Percentiles rank a stretch among this genome's conserved stretches.
Conservation (phyloP, 768 basidiomycete genomes). For the Russula earlei region DNA sequence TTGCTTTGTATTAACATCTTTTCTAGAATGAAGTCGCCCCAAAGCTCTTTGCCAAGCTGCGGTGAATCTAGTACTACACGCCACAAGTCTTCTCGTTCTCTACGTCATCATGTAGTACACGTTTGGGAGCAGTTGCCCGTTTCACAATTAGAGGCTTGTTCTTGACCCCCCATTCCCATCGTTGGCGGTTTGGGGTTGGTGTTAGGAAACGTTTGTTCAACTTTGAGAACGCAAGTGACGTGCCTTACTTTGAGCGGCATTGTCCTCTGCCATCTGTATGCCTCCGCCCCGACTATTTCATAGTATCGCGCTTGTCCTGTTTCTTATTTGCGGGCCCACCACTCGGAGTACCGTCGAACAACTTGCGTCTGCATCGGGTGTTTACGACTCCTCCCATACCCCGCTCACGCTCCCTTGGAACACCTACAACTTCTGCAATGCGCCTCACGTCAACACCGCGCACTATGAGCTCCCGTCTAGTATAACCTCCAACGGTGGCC, state of each 20-base stretch:
- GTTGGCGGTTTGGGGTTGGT: too few relatives aligned
- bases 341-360: background rate
- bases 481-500: constrained; percentile 21
- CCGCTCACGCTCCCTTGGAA: constrained; percentile 36
- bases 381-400: constrained; percentile 38
- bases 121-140: too few relatives aligned
- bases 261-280: background rate
- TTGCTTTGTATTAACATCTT: background rate
- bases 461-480: constrained; percentile 30
- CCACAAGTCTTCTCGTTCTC: too few relatives aligned
- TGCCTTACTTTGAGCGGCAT: too few relatives aligned
- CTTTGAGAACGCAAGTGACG: too few relatives aligned
- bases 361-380: constrained; percentile 23
- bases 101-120: background rate
- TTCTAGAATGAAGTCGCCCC: constrained; percentile 51
- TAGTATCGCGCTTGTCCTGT: background rate
- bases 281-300: background rate
- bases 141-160: too few relatives aligned
- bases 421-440: constrained; percentile 47
- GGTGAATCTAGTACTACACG: constrained; percentile 25
- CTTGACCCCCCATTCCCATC: too few relatives aligned
- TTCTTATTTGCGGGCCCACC: too few relatives aligned
- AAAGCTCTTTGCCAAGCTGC: constrained; percentile 74
- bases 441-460: constrained; percentile 35
- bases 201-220: too few relatives aligned